Conservation (phyloP, 805 yeast species). For the Lipomyces sp. region DNA sequence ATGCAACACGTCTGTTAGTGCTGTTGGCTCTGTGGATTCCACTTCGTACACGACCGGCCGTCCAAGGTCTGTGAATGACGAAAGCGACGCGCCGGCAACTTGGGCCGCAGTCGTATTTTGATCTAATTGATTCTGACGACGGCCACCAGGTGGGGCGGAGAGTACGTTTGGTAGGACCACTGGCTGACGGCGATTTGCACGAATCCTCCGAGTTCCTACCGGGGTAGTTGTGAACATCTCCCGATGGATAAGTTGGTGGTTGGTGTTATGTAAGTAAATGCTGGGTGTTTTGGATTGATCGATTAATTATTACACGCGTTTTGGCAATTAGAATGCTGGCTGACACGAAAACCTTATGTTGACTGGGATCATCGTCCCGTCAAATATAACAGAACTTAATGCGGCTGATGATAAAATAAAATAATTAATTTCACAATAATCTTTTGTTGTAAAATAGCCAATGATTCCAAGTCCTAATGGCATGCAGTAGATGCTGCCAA, state of each 20-base stretch:
- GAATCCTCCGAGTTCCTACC: slow-evolving; percentile 19
- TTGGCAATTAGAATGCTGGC: neutral
- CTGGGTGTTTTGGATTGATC: neutral
- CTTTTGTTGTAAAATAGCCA: too few relatives aligned
- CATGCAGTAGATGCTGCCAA: too few relatives aligned
- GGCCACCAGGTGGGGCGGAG: slow-evolving; percentile 10
- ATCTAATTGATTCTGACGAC: neutral
- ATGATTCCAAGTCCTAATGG: too few relatives aligned
- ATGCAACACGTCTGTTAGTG: neutral
- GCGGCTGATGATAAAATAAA: too few relatives aligned
- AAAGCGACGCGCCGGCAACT: slow-evolving; percentile 11
- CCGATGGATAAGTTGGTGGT: neutral
- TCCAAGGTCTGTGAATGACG: neutral
- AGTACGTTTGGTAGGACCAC: slow-evolving; percentile 15
- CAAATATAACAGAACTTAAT: too few relatives aligned
- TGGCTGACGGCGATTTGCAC: slow-evolving; percentile 11
- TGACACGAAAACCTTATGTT: neutral
- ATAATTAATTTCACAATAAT: too few relatives aligned
- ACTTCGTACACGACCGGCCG: slow-evolving; percentile 7
- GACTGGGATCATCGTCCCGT: neutral
- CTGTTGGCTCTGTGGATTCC: neutral
- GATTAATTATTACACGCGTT: neutral
- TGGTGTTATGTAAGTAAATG: neutral
- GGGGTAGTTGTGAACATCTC: slow-evolving; percentile 21
- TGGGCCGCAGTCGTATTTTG: neutral